A percentile compares a stretch with the other conserved stretches of the same genome.
Evolutionary conservation across 192 early-diverging fungal genomes (phyloP).

Genomic region (Rhizoclosmatium sp.): DNA sequence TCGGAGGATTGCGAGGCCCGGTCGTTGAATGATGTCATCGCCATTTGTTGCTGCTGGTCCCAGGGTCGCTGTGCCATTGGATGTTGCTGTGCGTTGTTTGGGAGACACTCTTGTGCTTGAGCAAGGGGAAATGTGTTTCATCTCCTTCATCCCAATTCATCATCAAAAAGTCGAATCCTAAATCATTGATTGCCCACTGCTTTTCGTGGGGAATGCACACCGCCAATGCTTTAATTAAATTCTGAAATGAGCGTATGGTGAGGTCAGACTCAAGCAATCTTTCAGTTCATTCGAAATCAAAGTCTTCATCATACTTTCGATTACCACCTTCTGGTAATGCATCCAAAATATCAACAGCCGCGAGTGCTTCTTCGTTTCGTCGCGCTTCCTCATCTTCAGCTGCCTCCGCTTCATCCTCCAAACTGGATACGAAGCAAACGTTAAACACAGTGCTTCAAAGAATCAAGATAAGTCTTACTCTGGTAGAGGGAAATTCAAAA

Average conservation of each 20-base stretch:
- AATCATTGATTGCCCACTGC: no score
- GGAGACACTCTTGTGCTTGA: not conserved
- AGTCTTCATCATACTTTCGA: not conserved
- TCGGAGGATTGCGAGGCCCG: not conserved
- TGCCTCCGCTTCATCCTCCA: constrained; percentile 36
- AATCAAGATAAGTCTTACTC: constrained; percentile 46
- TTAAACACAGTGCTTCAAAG: not conserved
- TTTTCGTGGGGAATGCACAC: no score
- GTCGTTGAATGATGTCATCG: not conserved
- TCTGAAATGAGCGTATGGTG: no score
- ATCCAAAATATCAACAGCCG: constrained; percentile 19
- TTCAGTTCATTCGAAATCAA: not conserved
- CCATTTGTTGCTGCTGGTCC: not conserved
- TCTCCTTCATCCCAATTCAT: no score
- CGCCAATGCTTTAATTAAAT: no score
- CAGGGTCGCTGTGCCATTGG: not conserved
- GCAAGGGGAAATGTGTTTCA: not conserved
- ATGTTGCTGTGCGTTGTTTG: not conserved
- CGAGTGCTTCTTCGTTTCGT: not conserved
- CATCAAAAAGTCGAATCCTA: no score
- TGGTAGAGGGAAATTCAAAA: constrained; percentile 90
- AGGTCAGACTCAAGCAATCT: no score
- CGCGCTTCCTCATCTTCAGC: constrained; percentile 24
- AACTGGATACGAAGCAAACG: constrained; percentile 7
- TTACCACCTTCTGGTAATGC: constrained; percentile 30